phyloP scores from a whole-genome alignment of 306 rosid genomes.

The Lagenaria siceraria region DNA sequence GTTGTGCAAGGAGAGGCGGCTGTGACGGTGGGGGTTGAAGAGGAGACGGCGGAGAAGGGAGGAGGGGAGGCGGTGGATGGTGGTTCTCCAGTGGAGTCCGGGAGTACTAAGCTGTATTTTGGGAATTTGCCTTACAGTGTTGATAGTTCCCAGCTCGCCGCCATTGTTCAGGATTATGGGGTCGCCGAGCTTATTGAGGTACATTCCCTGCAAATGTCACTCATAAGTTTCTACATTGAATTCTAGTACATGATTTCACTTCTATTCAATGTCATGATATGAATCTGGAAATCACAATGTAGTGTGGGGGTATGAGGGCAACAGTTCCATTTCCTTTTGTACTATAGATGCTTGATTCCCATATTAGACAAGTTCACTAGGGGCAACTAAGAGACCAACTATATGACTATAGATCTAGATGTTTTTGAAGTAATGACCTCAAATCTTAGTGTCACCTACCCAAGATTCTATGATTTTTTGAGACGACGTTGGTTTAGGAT shows the following conservation, averaged over 20 bases:
- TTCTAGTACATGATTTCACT: background rate
- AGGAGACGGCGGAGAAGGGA: background rate
- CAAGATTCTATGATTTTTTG: background rate
- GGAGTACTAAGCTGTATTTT: conserved; percentile 73
- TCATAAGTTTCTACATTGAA: background rate
- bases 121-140: conserved; percentile 93
- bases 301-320: background rate
- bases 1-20: conserved; percentile 52
- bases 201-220: background rate
- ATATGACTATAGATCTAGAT: background rate
- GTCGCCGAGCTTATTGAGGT: conserved; percentile 92
- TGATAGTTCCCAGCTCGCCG: conserved; percentile 93
- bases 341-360: background rate
- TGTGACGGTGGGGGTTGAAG: conserved; percentile 25
- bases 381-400: background rate
- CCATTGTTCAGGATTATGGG: conserved; percentile 59
- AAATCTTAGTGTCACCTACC: background rate
- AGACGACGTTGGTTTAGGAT: background rate
- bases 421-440: background rate
- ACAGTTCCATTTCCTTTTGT: background rate
- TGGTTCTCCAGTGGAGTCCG: conserved; percentile 25
- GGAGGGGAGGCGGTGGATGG: conserved; percentile 9
- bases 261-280: background rate
- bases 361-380: background rate
- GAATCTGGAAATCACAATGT: background rate